Percentiles rank a stretch among this genome's conserved stretches.
Conservation (phyloP, 129 eudicot genomes). For the Centella asiatica region DNA sequence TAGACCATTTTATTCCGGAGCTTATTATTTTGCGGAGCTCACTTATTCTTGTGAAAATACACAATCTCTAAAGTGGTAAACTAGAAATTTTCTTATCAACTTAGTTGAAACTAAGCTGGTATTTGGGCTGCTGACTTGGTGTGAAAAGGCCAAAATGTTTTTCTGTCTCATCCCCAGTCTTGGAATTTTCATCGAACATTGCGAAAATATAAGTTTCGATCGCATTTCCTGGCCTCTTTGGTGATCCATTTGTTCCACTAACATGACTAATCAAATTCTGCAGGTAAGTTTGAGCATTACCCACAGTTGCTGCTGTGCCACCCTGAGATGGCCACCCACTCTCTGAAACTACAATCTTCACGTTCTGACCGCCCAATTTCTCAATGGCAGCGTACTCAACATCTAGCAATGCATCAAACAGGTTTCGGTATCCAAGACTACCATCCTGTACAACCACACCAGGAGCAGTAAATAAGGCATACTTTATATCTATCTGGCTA, state of each 20-base stretch:
- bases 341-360: background rate
- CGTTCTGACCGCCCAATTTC: background rate
- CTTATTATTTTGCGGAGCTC: too few relatives aligned
- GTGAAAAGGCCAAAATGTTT: background rate
- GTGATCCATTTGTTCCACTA: background rate
- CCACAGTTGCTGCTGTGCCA: background rate
- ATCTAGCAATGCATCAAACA: background rate
- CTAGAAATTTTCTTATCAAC: too few relatives aligned
- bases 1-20: too few relatives aligned
- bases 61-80: too few relatives aligned
- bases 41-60: too few relatives aligned
- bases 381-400: background rate
- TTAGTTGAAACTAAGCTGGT: conserved; percentile 1
- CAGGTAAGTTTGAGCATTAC: background rate
- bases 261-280: background rate
- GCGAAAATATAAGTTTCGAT: background rate
- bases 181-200: background rate
- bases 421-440: background rate
- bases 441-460: background rate
- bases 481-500: conserved; percentile 16
- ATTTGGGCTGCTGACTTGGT: background rate
- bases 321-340: conserved; percentile 5
- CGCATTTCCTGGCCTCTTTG: background rate
- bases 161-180: background rate
- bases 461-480: conserved; percentile 34